Evolutionary conservation across 2,329 filamentous ascomycete genomes (phyloP).

Genomic region (Botrytis galanthina): DNA sequence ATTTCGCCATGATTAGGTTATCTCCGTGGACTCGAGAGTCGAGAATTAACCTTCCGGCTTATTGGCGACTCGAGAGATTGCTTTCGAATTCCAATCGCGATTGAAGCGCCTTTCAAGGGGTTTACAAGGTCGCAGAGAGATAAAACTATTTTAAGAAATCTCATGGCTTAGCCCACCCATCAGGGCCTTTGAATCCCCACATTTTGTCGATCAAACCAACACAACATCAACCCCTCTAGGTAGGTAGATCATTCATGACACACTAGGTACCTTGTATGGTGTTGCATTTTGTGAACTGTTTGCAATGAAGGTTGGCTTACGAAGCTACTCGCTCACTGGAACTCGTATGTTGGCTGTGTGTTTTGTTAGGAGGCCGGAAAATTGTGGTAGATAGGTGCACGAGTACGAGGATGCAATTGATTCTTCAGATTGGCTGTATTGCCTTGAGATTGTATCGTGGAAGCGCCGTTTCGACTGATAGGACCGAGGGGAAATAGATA

Average conservation of each 20-base stretch:
- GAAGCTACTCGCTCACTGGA: background rate
- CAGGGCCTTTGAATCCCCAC: slow-evolving; percentile 1
- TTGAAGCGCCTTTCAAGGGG: background rate
- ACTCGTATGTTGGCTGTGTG: background rate
- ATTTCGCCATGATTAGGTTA: background rate
- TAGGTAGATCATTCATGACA: background rate
- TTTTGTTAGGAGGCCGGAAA: background rate
- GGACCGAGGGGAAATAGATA: background rate
- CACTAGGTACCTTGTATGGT: slow-evolving; percentile 6
- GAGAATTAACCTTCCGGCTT: background rate
- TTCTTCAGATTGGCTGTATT: background rate
- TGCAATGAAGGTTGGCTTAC: background rate
- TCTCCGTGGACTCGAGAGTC: background rate
- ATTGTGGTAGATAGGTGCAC: background rate
- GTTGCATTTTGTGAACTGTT: background rate
- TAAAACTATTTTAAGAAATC: slow-evolving; percentile 16
- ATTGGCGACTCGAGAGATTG: slow-evolving; percentile 2
- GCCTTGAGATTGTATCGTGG: background rate
- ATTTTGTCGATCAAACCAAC: slow-evolving; percentile 14
- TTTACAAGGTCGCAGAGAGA: background rate
- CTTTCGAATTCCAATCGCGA: background rate
- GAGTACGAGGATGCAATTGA: background rate
- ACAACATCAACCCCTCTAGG: background rate
- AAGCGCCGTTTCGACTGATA: background rate
- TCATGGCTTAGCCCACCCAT: background rate